These are phyloP conservation scores for Hanseniaspora pseudoguilliermondii DNA, from an alignment of 805 yeast species.

Conservation along the genomic window DNA sequence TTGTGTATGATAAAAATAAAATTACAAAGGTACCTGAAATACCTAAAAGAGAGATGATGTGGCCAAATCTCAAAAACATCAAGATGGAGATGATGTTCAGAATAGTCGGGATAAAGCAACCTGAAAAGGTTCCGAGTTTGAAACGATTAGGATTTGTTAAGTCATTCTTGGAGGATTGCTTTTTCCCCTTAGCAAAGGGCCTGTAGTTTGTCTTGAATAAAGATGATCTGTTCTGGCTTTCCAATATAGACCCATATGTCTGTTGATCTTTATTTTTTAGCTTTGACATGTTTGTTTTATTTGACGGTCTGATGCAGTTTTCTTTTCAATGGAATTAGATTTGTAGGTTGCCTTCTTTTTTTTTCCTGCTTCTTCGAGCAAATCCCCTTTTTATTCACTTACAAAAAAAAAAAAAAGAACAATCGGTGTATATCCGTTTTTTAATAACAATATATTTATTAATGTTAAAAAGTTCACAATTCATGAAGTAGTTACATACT, in stretches of 20 bases:
- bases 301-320: background rate
- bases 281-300: slow-evolving; percentile 2
- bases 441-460: no score
- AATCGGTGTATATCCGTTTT: no score
- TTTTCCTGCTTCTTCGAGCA: background rate
- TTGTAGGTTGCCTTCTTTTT: background rate
- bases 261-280: background rate
- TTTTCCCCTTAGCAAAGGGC: background rate
- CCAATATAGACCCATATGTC: background rate
- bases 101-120: slow-evolving; percentile 89
- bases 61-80: slow-evolving; percentile 92
- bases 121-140: slow-evolving; percentile 71
- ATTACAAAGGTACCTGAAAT: slow-evolving; percentile 60
- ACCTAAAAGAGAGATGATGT: slow-evolving; percentile 90
- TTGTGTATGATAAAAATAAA: slow-evolving; percentile 59
- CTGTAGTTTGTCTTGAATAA: slow-evolving; percentile 44
- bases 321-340: background rate
- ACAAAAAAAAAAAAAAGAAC: background rate
- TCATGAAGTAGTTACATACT: no score
- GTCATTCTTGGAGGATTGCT: slow-evolving; percentile 23
- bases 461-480: no score
- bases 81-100: slow-evolving; percentile 84
- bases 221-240: slow-evolving; percentile 16
- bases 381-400: background rate
- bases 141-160: slow-evolving; percentile 24